Evolutionary conservation across 352 stramenopile genomes (phyloP).

Genomic region (Phytophthora melonis): DNA sequence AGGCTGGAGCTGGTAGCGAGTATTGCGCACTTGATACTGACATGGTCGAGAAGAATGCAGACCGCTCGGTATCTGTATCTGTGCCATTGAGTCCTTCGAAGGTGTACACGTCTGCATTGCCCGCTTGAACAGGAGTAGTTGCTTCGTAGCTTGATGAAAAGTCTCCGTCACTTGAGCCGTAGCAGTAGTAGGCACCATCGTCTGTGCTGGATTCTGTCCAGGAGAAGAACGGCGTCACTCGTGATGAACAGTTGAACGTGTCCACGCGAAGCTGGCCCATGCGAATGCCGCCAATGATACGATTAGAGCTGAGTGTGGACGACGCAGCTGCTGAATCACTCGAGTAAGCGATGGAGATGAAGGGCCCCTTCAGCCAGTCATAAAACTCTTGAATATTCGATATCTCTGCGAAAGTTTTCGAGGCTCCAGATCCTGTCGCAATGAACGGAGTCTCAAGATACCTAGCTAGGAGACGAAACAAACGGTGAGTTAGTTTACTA

Average conservation of each 20-base stretch:
- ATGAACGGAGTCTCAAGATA: constrained; percentile 26
- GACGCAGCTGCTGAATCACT: not conserved
- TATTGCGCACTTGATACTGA: constrained; percentile 23
- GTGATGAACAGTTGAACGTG: constrained; percentile 43
- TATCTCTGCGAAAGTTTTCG: constrained; percentile 21
- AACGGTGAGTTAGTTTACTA: not conserved
- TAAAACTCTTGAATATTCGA: constrained; percentile 16
- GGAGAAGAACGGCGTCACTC: constrained; percentile 43
- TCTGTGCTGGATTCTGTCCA: constrained; percentile 1
- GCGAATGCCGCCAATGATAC: constrained; percentile 53
- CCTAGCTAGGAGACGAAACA: constrained; percentile 3
- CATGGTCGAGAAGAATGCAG: constrained; percentile 54
- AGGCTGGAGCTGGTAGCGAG: constrained; percentile 51
- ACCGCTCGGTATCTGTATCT: constrained; percentile 40
- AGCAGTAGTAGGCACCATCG: constrained; percentile 13
- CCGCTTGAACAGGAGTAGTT: constrained; percentile 16
- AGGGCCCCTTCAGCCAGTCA: constrained; percentile 28
- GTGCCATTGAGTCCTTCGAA: constrained; percentile 53
- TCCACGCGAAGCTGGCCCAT: constrained; percentile 58
- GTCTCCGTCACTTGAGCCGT: constrained; percentile 26
- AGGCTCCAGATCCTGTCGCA: constrained; percentile 11
- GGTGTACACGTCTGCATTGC: constrained; percentile 18
- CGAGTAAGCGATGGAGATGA: constrained; percentile 19
- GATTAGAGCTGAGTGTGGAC: constrained; percentile 32
- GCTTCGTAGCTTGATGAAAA: constrained; percentile 18